Conservation (phyloP, 2,329 filamentous ascomycete species). For the Colletotrichum phormii region DNA sequence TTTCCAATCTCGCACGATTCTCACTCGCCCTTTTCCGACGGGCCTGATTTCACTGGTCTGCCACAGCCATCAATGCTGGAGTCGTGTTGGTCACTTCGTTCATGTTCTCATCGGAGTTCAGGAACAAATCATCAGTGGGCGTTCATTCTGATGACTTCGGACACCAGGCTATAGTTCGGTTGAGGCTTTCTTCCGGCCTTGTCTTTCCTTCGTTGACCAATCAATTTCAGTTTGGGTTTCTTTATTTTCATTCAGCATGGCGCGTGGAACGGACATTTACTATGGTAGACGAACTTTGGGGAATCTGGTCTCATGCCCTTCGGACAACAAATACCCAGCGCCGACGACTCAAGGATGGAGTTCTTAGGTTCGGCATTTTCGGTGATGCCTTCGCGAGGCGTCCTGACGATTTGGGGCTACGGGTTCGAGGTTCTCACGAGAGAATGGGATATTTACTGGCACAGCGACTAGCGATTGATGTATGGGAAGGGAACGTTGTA, state of each 20-base stretch:
- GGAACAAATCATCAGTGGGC: constrained; percentile 4
- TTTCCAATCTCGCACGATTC: constrained; percentile 1
- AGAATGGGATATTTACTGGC: constrained; percentile 28
- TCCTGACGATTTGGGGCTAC: constrained; percentile 19
- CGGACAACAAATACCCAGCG: constrained; percentile 30
- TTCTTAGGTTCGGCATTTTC: constrained; percentile 33
- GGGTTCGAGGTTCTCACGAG: constrained; percentile 15
- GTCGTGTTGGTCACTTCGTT: not conserved
- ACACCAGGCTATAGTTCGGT: not conserved
- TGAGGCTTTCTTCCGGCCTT: not conserved
- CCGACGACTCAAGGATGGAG: constrained; percentile 29
- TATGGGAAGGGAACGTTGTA: constrained; percentile 19
- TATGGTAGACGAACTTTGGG: constrained; percentile 29
- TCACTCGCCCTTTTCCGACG: not conserved
- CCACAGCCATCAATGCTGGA: not conserved
- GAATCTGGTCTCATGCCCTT: constrained; percentile 24
- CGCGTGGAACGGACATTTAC: constrained; percentile 36
- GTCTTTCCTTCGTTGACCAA: constrained; percentile 12
- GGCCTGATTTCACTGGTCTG: not conserved
- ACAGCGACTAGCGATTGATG: constrained; percentile 28
- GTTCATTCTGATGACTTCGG: constrained; percentile 16
- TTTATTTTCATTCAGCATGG: constrained; percentile 37
- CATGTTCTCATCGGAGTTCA: not conserved
- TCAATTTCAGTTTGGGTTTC: constrained; percentile 19
- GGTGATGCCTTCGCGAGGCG: constrained; percentile 30